Evolutionary conservation across 2,329 filamentous ascomycete genomes (phyloP), one percentile per base, ranked within the genome.

Genomic region (Colletotrichum echinochloae): DNA sequence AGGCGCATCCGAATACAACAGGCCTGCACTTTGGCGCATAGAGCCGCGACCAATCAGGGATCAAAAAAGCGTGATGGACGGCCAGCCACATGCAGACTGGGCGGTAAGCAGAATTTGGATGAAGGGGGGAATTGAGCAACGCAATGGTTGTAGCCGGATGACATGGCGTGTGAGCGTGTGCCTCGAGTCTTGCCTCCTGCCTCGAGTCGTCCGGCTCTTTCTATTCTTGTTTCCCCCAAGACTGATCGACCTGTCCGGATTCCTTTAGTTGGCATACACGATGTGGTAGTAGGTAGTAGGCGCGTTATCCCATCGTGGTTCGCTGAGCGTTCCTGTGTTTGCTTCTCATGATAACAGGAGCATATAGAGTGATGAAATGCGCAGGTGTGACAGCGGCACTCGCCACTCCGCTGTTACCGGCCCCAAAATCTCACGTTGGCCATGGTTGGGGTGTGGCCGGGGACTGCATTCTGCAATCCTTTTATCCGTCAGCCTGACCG

Each of bases 11-110:
- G 51, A 37, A 66, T 73, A 55, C 72, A 54, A 69, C 72, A 69
- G 69, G 67, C 57, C 56, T 67, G 59, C 78, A 80, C 73, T 70
- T 73, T 65, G 51, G 72, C 72, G 69, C 71, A 73, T 63, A 60
- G 75, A 73, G 52, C 69, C n/a, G 55, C 48, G 48, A 56, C 83
- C 83, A 85, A 85, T 85, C 75, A 82, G 68, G 67, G 59, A 20
- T 59, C 66, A 54, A 66, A 70, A 55, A 64, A 68, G 73, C 75
- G 83, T 85, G 83, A 84, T 80, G 76, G 77, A 76, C 73, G 60
- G 73, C 74, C 79, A 79, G 79, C 78, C 79, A 78, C 75, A 75
- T 81, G 80, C 82, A 83, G 77, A 74, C 72, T 77, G 79, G 83
- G 84, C 84, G 84, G 84, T 79, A 85, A 86, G 76, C 67, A 70